Conservation (phyloP, 2,329 filamentous ascomycete genomes). For the Aphanocladium album region DNA sequence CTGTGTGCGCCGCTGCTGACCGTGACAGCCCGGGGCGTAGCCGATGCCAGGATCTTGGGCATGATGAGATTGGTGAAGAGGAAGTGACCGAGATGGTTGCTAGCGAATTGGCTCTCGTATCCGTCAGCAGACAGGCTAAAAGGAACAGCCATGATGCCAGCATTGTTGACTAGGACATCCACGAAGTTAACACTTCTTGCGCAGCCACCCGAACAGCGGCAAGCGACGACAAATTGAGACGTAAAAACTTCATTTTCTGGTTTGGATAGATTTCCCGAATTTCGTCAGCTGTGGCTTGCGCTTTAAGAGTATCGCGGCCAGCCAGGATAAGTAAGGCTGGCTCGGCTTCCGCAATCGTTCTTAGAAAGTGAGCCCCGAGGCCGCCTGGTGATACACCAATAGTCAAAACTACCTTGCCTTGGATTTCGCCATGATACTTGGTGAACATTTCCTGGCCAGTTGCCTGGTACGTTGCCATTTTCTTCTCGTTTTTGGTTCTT, state of each 20-base stretch:
- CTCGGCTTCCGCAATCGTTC: slow-evolving; percentile 28
- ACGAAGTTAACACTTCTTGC: slow-evolving; percentile 27
- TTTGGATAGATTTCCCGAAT: slow-evolving; percentile 24
- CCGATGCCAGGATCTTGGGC: slow-evolving; percentile 21
- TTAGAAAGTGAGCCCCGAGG: slow-evolving; percentile 27
- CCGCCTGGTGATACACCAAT: slow-evolving; percentile 31
- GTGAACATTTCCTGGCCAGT: neutral
- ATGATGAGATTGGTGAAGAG: slow-evolving; percentile 31
- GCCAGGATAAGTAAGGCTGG: slow-evolving; percentile 35
- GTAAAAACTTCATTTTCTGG: slow-evolving; percentile 28
- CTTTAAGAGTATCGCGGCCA: slow-evolving; percentile 34
- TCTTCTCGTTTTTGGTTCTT: no score
- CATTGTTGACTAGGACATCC: slow-evolving; percentile 39
- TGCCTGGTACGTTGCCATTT: neutral
- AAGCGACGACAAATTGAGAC: slow-evolving; percentile 37
- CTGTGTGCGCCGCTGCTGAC: slow-evolving; percentile 37
- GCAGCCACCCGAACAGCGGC: slow-evolving; percentile 35
- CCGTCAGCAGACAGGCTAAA: slow-evolving; percentile 31
- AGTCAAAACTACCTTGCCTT: slow-evolving; percentile 28
- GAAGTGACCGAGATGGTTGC: slow-evolving; percentile 35
- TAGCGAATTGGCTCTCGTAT: slow-evolving; percentile 32
- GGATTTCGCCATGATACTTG: slow-evolving; percentile 16
- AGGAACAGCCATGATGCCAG: slow-evolving; percentile 35
- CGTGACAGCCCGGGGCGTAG: slow-evolving; percentile 31
- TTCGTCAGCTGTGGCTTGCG: slow-evolving; percentile 28